Evolutionary conservation across 176 grass and related monocot species (phyloP).

Genomic region (Olyra latifolia): DNA sequence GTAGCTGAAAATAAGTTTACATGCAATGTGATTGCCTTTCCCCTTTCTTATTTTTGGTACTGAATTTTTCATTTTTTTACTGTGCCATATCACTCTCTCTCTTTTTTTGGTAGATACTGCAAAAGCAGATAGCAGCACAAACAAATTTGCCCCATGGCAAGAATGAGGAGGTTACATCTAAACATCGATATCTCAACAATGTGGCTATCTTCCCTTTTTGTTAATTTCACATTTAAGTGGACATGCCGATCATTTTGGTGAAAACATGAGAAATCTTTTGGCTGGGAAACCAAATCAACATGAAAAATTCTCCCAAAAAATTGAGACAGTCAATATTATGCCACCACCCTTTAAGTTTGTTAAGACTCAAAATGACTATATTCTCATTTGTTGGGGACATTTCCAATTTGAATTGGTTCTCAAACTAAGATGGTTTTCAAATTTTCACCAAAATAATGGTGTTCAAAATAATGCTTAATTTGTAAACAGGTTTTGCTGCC

Average conservation of each 20-base stretch:
- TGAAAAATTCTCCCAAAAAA: not conserved
- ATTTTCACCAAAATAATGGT: not conserved
- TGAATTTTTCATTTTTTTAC: not conserved
- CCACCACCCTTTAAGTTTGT: not conserved
- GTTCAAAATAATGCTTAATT: not conserved
- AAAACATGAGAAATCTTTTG: conserved; percentile 1
- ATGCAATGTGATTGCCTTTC: conserved; percentile 1
- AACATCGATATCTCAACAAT: not conserved
- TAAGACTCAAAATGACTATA: not conserved
- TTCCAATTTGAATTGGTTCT: not conserved
- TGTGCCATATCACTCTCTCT: not conserved
- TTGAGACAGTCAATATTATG: not conserved
- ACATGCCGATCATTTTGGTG: not conserved
- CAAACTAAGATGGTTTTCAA: not conserved
- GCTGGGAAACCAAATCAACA: not conserved
- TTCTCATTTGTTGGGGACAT: not conserved
- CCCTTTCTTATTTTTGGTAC: not conserved
- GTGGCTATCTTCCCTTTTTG: not conserved
- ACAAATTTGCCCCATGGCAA: not conserved
- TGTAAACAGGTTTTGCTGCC: not conserved
- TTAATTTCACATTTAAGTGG: not conserved
- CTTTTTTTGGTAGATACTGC: conserved; percentile 1
- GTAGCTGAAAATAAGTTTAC: conserved; percentile 21
- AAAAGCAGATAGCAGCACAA: not conserved
- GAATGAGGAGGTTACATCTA: conserved; percentile 31